Base-by-base conservation (phyloP, 345 rosid genomes). In the Viola odorata region DNA sequence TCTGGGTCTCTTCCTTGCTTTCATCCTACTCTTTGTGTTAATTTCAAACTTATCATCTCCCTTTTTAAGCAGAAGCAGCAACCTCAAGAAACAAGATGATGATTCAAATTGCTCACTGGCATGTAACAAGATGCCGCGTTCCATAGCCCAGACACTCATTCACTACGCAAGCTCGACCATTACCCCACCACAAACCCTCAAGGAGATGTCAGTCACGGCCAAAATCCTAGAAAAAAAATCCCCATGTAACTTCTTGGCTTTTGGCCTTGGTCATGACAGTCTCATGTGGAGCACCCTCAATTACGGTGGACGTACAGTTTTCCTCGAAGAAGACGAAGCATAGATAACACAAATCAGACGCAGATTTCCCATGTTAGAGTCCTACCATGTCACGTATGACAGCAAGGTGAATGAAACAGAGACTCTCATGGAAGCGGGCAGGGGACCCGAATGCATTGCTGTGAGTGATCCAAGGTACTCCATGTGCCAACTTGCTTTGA, bases 281-380 rank as follows among this genome's bases (percentile, higher is more conserved):
- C 82, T 94, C 13, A 84, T 90, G 99, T 94, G 97, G 99, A 73
- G 78, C 64, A 67, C 95, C 3, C 91, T 90, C 15, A 94, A 94
- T 79, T 70, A 82, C n/a, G 95, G 97, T 0, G 99, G 99, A 45
- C 64, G 84, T 8, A 94, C 97, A 0, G 65, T 90, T 4, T 94
- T 94, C 70, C 74, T 94, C 2, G 99, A 94, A 70, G 97, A 94
- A 73, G 99, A 94, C 57, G 80, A 81, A 61, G 72, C 89, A 1
- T 94, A 97, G 99, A 88, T 94, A 41, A 70, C 75, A 61, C 88
- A 90, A 73, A 85, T 94, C 63, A 80, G 50, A 57, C 72, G 64
- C 12, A 72, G 80, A 57, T 85, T 86, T 37, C 95, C 96, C 3
- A 80, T 73, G 83, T 69, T 88, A 10, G 94, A 84, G 54, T 70